Percentiles rank a stretch among this genome's conserved stretches.
Evolutionary conservation across 768 basidiomycete species (phyloP).

Genomic region (Mycena belliarum): DNA sequence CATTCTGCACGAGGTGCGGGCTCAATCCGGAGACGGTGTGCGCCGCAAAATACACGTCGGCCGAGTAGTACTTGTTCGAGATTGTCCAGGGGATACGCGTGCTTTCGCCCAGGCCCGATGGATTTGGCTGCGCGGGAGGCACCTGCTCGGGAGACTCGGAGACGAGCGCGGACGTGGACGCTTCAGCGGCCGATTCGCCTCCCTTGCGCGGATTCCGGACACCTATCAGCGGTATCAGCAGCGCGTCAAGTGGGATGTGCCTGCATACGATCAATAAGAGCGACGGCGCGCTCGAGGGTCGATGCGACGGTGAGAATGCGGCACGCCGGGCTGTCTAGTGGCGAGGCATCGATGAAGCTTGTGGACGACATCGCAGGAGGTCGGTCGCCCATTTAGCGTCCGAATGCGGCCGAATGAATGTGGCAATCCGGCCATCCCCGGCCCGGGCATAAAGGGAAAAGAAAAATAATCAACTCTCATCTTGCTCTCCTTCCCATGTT

Average conservation of each 20-base stretch:
- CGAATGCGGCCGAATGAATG: too few relatives aligned
- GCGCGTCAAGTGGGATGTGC: conserved; percentile 7
- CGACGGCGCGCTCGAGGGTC: conserved; percentile 28
- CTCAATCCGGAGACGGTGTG: conserved; percentile 47
- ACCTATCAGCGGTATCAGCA: conserved; percentile 16
- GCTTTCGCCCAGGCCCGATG: conserved; percentile 22
- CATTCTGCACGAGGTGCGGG: conserved; percentile 40
- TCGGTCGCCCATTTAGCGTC: too few relatives aligned
- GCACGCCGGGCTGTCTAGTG: conserved; percentile 28
- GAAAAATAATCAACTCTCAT: too few relatives aligned
- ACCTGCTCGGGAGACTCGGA: background rate
- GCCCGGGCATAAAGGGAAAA: too few relatives aligned
- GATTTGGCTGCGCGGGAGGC: background rate
- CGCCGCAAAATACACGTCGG: conserved; percentile 67
- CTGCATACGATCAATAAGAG: conserved; percentile 33
- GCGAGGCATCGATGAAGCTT: conserved; percentile 16
- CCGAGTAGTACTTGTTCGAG: conserved; percentile 79
- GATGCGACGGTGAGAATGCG: conserved; percentile 37
- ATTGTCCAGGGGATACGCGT: conserved; percentile 70
- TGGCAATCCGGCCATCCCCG: background rate
- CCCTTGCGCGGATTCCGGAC: conserved; percentile 11
- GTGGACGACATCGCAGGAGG: background rate
- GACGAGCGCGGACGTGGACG: conserved; percentile 3
- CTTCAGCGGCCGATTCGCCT: conserved; percentile 1
- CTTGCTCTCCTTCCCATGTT: too few relatives aligned